A percentile compares a stretch with the other conserved stretches of the same genome.
These are phyloP conservation scores for Xylariaceae sp. DNA, from an alignment of 2,329 filamentous ascomycete genomes.

Conservation along the genomic window DNA sequence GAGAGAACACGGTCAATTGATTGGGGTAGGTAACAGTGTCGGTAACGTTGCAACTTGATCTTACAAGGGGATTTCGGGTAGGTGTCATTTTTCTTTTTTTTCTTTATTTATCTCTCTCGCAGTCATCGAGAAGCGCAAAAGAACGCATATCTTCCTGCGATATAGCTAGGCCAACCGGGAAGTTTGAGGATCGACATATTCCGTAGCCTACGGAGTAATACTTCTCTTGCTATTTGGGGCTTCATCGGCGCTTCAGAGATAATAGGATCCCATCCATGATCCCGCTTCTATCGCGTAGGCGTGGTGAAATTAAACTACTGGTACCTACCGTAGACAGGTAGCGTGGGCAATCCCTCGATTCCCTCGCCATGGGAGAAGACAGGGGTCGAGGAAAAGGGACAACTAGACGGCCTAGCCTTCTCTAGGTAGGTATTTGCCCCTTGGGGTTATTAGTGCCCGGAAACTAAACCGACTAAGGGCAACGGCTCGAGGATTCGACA, in stretches of 20 bases:
- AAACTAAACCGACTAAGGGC: not conserved
- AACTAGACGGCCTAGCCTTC: not conserved
- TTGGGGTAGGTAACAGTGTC: not conserved
- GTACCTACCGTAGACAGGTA: not conserved
- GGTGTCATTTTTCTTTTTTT: too few relatives aligned
- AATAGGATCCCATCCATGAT: not conserved
- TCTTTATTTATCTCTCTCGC: too few relatives aligned
- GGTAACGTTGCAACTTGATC: too few relatives aligned
- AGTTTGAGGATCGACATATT: not conserved
- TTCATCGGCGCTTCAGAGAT: not conserved
- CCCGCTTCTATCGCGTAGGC: not conserved
- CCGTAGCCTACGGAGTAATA: not conserved
- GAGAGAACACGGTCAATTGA: not conserved
- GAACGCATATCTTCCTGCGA: not conserved
- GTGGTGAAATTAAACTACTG: not conserved
- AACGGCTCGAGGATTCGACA: not conserved
- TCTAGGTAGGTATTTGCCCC: not conserved
- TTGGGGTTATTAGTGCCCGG: not conserved
- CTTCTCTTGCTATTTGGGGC: not conserved
- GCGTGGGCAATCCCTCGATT: not conserved
- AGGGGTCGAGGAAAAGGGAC: not conserved
- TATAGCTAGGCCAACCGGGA: not conserved
- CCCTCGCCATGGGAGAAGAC: not conserved
- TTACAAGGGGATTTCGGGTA: too few relatives aligned
- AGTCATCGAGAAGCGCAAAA: not conserved